Base-by-base conservation (phyloP, 371 early-diverging fungal genomes). In the Phascolomyces articulosus region DNA sequence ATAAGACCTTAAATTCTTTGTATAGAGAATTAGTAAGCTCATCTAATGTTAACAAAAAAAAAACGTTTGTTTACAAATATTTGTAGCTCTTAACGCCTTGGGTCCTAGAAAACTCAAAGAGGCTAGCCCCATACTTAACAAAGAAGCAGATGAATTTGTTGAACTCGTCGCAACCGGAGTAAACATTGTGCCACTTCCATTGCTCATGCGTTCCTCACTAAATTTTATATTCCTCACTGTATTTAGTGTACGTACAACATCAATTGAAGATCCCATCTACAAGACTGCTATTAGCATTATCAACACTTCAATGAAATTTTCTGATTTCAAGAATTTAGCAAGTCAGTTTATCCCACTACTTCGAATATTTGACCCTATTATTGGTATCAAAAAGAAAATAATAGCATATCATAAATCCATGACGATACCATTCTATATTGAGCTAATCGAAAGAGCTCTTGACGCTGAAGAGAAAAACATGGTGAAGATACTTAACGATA, bases 181-280 rank as follows among this genome's bases (percentile, higher is more conserved):
- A 0, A 29, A 55, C 7, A 18, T 55, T 9, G 29, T 18, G 1
- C 55, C 55, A 3, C 4, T 23, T 2, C n/a, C n/a, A 55, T 18
- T 28, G 16, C 40, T 53, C 24, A 24, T 27, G 54, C 54, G 24
- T 20, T 0, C 23, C 11, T 53, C 54, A 6, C 28, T 53, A 4
- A 53, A 53, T 16, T 24, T 53, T 24, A 53, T 53, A 4, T 23
- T 53, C n/a, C 24, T 53, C 6, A 53, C 54, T 4, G 6, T 53
- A 16, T 53, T 53, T 16, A 28, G 40, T n/a, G 20, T n/a, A 34
- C 60, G 62, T 1, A 29, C 49, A 16, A 40, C 24, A 6, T 61
- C 62, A 0, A 26, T 34, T 10, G 61, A 66, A 18, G 66, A 66
- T 40, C 66, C 66, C 8, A 48, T 66, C 10, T 66, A 53, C 51